Base-by-base conservation (phyloP, 192 early-diverging fungal species). In the Entomortierella lignicola region DNA sequence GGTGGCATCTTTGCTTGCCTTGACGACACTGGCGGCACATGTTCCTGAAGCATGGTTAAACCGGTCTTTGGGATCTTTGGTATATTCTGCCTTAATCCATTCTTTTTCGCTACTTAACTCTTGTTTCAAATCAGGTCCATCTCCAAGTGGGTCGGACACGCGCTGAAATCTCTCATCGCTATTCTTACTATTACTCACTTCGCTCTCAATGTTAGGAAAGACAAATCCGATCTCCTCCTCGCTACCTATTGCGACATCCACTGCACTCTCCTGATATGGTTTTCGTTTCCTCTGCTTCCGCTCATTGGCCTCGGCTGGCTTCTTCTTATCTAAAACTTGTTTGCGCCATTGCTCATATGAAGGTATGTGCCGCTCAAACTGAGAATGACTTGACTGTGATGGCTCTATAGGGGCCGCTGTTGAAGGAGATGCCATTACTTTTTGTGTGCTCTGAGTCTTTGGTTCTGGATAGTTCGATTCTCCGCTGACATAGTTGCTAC, bases 1-100 rank as follows among this genome's bases (percentile, higher is more conserved):
- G 39, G 90, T 92, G 0, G 98, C 95, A 56, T 93, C 97, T 21
- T 86, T 89, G 83, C 96, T 98, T 13, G 93, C 83, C 15, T 89
- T 87, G 39, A 95, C 86, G 5, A 98, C 91, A 21, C 93, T 89
- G 10, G 97, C 96, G 0, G 95, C 98, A 82, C 98, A 99, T 67
- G 95, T 95, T 17, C 90, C 89, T 0, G 94, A 96, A 4, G 98
- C 98, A 69, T 94, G 96, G 80, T 99, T 99, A 82, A 96, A 97
- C n/a, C 93, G 84, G 60, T 95, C 94, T 54, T 95, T 96, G 23
- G 91, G 81, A 2, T 85, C 81, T 57, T 89, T 91, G 51, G 87
- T 70, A 23, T 71, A 72, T 12, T 81, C 66, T 17, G 70, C 62
- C 52, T 81, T 81, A 60, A 69, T 81, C 66, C 65, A 72, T 30